Percentiles rank a stretch among this genome's conserved stretches.
These are phyloP conservation scores for Umbellularia californica DNA, from an alignment of 164 flowering plant genomes.

Conservation along the genomic window DNA sequence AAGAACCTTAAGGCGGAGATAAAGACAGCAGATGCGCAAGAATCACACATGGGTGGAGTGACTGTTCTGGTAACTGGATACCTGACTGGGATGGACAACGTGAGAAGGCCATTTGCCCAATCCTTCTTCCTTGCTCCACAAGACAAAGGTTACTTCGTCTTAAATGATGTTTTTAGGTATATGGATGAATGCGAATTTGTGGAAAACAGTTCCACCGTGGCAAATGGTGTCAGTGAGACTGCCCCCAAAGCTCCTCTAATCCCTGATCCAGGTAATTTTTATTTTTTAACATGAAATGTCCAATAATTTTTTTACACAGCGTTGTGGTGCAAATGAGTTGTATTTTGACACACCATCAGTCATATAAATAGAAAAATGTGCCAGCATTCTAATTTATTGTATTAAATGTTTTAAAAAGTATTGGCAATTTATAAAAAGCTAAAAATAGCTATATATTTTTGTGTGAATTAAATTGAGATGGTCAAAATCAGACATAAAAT, in stretches of 20 bases:
- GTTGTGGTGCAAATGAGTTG: neutral
- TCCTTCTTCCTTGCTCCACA: constrained; percentile 87
- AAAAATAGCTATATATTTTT: neutral
- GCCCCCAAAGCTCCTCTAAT: constrained; percentile 15
- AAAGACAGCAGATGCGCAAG: constrained; percentile 76
- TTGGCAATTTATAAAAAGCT: neutral
- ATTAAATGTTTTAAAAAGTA: neutral
- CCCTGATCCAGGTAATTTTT: constrained; percentile 42
- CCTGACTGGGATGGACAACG: constrained; percentile 52
- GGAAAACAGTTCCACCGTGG: constrained; percentile 13
- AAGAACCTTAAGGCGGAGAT: constrained; percentile 62
- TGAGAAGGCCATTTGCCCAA: constrained; percentile 57
- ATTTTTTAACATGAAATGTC: neutral
- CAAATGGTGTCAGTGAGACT: constrained; percentile 21
- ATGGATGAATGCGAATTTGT: constrained; percentile 37
- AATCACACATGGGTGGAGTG: constrained; percentile 56
- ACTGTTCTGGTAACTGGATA: constrained; percentile 72
- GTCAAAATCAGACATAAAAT: no score
- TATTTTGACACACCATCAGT: neutral
- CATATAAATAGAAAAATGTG: neutral
- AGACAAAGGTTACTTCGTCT: constrained; percentile 63
- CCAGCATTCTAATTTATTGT: neutral
- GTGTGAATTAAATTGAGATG: no score
- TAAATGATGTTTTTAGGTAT: constrained; percentile 71
- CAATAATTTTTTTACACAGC: neutral